These are phyloP conservation scores for Spizellomyces sp. DNA, from an alignment of 192 early-diverging fungal species.

Conservation along the genomic window DNA sequence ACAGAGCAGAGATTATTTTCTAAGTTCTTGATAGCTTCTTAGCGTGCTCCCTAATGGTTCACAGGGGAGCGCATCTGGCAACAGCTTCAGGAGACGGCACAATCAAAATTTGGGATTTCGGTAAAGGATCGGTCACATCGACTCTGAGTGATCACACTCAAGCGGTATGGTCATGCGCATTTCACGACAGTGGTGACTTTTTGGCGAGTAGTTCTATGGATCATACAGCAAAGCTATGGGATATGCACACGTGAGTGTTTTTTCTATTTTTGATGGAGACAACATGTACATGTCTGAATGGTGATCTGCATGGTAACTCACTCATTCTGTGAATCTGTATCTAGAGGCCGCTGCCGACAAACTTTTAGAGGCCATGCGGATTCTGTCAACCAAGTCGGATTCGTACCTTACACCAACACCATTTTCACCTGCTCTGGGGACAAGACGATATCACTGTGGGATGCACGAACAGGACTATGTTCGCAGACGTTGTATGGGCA, in stretches of 20 bases:
- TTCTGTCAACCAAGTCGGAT: slow-evolving; percentile 56
- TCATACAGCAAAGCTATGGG: slow-evolving; percentile 61
- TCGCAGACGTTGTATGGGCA: slow-evolving; percentile 59
- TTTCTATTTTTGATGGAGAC: not conserved
- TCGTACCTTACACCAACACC: slow-evolving; percentile 56
- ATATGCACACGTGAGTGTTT: slow-evolving; percentile 49
- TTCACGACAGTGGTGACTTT: slow-evolving; percentile 59
- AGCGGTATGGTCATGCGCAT: slow-evolving; percentile 59
- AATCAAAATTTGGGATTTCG: slow-evolving; percentile 62
- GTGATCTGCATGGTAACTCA: not conserved
- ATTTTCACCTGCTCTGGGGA: slow-evolving; percentile 56
- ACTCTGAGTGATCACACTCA: slow-evolving; percentile 58
- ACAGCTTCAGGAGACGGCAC: slow-evolving; percentile 62
- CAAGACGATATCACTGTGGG: slow-evolving; percentile 61
- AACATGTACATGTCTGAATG: not conserved
- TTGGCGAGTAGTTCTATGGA: slow-evolving; percentile 55
- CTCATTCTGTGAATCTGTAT: not conserved
- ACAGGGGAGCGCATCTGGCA: slow-evolving; percentile 55
- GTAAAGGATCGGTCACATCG: slow-evolving; percentile 47
- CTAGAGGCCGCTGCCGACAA: slow-evolving; percentile 55
- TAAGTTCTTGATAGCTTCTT: not conserved
- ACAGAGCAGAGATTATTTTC: not conserved
- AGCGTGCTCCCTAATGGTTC: not conserved
- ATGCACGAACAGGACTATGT: slow-evolving; percentile 52
- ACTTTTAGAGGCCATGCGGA: slow-evolving; percentile 60